Evolutionary conservation across 2,329 filamentous ascomycete species (phyloP).

Genomic region (Sordariomycetes sp.): DNA sequence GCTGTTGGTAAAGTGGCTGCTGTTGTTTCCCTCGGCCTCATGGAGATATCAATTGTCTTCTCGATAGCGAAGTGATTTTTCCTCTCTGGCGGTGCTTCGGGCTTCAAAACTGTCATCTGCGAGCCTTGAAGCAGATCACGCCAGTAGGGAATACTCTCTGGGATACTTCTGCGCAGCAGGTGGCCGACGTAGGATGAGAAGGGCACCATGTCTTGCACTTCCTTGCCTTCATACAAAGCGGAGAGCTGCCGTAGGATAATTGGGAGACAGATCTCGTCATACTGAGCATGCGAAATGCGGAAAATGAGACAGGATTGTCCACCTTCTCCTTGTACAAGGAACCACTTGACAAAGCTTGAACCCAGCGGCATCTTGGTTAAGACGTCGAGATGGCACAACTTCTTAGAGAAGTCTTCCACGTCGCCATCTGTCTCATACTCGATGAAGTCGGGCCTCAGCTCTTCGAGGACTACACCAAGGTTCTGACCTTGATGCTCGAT

Average conservation of each 20-base stretch:
- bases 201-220: slow-evolving; percentile 22
- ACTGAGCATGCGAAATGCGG: slow-evolving; percentile 60
- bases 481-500: slow-evolving; percentile 39
- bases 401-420: slow-evolving; percentile 39
- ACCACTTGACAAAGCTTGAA: slow-evolving; percentile 51
- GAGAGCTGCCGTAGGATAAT: slow-evolving; percentile 53
- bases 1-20: slow-evolving; percentile 58
- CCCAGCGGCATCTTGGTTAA: slow-evolving; percentile 46
- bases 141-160: slow-evolving; percentile 52
- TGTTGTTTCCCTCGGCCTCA: slow-evolving; percentile 45
- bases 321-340: slow-evolving; percentile 31
- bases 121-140: slow-evolving; percentile 46
- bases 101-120: slow-evolving; percentile 34
- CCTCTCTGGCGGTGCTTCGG: slow-evolving; percentile 23
- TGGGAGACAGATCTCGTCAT: slow-evolving; percentile 59
- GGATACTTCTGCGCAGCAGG: slow-evolving; percentile 27
- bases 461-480: slow-evolving; percentile 48
- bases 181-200: slow-evolving; percentile 38
- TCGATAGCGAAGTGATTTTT: slow-evolving; percentile 31
- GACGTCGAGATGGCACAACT: slow-evolving; percentile 46
- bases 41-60: slow-evolving; percentile 32
- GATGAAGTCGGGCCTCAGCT: slow-evolving; percentile 39
- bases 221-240: slow-evolving; percentile 26
- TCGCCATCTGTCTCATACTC: slow-evolving; percentile 39
- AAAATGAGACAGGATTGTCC: slow-evolving; percentile 37